Base-by-base conservation (phyloP, 2,329 filamentous ascomycete genomes). In the Penicillium sp. region DNA sequence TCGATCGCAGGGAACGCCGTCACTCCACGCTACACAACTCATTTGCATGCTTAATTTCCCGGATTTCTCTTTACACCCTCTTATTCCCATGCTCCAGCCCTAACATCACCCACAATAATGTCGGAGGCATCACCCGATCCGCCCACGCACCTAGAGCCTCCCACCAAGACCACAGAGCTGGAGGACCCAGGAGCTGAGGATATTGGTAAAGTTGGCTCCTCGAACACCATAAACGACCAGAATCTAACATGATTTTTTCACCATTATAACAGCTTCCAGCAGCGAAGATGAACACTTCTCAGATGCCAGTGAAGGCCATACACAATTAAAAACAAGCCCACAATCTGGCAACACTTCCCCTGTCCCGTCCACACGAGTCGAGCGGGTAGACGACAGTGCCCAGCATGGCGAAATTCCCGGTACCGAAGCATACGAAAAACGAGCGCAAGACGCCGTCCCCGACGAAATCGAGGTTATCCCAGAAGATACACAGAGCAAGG, bases 201-300 rank as follows among this genome's bases (percentile, higher is more conserved):
- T 62, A 76, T 81, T 61, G 77, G 83, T 85, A 75, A 76, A 1
- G 62, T 52, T 54, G 26, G 19, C 23, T 39, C 54, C 48, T 26
- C 37, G 23, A 39, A 44, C 26, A 27, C 37, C 50, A 52, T 53
- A 53, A 45, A 45, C 27, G 9, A 27, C 13, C 16, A 29, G 37
- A 14, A 31, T 39, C 48, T 45, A 39, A 55, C 31, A 48, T 26
- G 52, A 10, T 23, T 8, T 23, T 42, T 25, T 19, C 8, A 26
- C 2, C 27, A n/a, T 29, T 10, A 43, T 33, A 69, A 72, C 76
- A 70, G 78, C 71, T 47, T 82, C 81, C 42, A 81, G 81, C 57
- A 82, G 81, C 58, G 82, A 78, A 50, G 78, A 85, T 49, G 86
- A 88, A 60, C 83, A 88, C 73, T 88, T 88, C 72, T 87, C 85